Percentiles rank a stretch among this genome's conserved stretches.
Conservation (phyloP, 2,329 filamentous ascomycete species). For the Verticillium albo-atrum region DNA sequence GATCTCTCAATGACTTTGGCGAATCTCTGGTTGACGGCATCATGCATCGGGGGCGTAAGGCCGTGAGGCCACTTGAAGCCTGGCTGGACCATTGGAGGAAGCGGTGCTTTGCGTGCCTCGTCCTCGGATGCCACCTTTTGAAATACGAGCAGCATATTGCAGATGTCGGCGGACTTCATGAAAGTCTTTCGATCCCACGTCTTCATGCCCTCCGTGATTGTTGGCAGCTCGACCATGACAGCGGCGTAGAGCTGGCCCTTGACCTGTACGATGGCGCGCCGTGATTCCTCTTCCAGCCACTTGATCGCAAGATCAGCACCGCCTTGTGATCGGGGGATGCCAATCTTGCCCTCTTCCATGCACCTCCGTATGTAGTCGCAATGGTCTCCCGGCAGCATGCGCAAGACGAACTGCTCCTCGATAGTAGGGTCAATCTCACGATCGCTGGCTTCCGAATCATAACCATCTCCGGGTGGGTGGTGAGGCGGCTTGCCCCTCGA, state of each 20-base stretch:
- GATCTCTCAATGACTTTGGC: constrained; percentile 77
- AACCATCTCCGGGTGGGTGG: constrained; percentile 78
- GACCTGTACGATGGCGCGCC: constrained; percentile 69
- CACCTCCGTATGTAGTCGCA: constrained; percentile 76
- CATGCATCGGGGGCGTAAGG: constrained; percentile 82
- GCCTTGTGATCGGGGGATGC: constrained; percentile 55
- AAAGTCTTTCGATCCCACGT: constrained; percentile 85
- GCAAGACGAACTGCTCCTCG: constrained; percentile 84
- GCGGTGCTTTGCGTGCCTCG: constrained; percentile 60
- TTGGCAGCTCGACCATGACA: constrained; percentile 77
- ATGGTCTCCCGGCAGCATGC: constrained; percentile 82
- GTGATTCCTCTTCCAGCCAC: constrained; percentile 70
- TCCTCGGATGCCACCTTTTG: constrained; percentile 60
- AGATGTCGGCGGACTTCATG: constrained; percentile 85
- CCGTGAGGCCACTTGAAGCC: constrained; percentile 78
- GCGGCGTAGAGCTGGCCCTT: constrained; percentile 70
- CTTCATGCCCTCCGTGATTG: constrained; percentile 87
- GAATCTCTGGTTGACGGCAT: constrained; percentile 77
- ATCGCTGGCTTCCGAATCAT: constrained; percentile 94
- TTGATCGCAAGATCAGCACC: constrained; percentile 77
- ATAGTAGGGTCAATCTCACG: constrained; percentile 81
- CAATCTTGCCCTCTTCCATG: constrained; percentile 74
- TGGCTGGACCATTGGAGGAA: constrained; percentile 67
- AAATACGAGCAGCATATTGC: constrained; percentile 82
- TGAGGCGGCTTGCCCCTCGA: constrained; percentile 64